Base-by-base conservation (phyloP, 148 eudicot species). In the Chenopodium suecicum region DNA sequence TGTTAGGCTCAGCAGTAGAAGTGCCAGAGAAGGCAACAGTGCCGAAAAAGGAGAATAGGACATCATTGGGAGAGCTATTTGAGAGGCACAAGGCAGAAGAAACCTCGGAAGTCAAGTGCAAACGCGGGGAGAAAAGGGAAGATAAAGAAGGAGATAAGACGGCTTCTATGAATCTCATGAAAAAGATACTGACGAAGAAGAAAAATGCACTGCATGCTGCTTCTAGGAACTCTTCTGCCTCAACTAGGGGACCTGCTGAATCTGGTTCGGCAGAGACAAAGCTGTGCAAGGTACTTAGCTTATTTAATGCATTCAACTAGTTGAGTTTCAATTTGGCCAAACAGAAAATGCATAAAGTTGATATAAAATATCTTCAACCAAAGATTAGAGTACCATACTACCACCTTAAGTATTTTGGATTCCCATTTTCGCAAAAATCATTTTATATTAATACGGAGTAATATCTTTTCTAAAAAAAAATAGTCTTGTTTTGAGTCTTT, bases 71-170 rank as follows among this genome's bases (percentile, higher is more conserved):
- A 6, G 99, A 95, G 79, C 88, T 95, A 60, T 93, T 95, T 85
- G 91, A 93, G 91, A 92, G 76, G 91, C 91, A 92, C 9, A 95
- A 90, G 69, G 93, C 77, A 81, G 97, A 90, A 76, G 97, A 92
- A 83, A 80, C 56, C 46, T 73, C 73, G 32, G 91, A 79, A 13
- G n/a, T 69, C 29, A 91, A 88, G 65, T 81, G 41, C 17, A 88
- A 88, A 37, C 69, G 82, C 60, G 84, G 85, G 68, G 93, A 86
- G 75, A 93, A 88, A 83, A 63, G 64, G 72, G 80, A 65, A 77
- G 94, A 91, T 4, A 92, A 90, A 81, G 91, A 90, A 62, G 78
- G 86, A 20, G 90, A 91, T 60, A 92, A 87, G 72, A 88, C 91
- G 74, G 84, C 90, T 52, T 74, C 77, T 19, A 80, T 83, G 65